phyloP scores from a whole-genome alignment of 140 eudicot species.

The Anethum foeniculum region DNA sequence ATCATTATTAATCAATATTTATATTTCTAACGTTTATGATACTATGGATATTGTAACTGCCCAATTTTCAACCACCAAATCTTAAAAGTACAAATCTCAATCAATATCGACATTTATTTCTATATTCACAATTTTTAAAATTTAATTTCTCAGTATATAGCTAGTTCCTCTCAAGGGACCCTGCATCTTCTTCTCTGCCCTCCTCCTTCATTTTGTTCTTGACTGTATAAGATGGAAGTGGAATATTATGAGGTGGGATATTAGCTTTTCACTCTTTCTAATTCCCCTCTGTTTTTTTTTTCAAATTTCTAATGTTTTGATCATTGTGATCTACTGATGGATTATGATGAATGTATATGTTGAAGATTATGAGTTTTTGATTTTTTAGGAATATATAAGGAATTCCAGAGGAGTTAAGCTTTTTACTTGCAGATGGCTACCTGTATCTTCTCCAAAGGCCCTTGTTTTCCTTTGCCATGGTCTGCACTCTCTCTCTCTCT shows the following conservation, averaged over 20 bases:
- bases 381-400: conserved; percentile 47
- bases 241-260: conserved; percentile 55
- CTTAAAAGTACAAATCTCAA: not conserved
- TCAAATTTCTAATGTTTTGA: not conserved
- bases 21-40: not conserved
- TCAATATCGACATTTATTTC: not conserved
- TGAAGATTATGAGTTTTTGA: not conserved
- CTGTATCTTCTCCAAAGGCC: conserved; percentile 83
- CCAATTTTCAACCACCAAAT: not conserved
- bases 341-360: not conserved
- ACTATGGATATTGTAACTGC: not conserved
- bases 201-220: not conserved
- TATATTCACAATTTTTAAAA: not conserved
- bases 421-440: conserved; percentile 93
- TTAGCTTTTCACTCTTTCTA: not conserved
- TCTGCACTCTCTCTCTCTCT: not conserved
- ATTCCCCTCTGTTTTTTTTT: not conserved
- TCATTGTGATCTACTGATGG: not conserved
- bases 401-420: conserved; percentile 91
- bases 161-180: not conserved
- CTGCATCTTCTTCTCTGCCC: not conserved
- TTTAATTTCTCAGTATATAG: not conserved
- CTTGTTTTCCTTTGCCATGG: conserved; percentile 97
- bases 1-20: not conserved
- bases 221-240: conserved; percentile 25